Conservation (phyloP, 345 rosid species). For the Populus davidiana region DNA sequence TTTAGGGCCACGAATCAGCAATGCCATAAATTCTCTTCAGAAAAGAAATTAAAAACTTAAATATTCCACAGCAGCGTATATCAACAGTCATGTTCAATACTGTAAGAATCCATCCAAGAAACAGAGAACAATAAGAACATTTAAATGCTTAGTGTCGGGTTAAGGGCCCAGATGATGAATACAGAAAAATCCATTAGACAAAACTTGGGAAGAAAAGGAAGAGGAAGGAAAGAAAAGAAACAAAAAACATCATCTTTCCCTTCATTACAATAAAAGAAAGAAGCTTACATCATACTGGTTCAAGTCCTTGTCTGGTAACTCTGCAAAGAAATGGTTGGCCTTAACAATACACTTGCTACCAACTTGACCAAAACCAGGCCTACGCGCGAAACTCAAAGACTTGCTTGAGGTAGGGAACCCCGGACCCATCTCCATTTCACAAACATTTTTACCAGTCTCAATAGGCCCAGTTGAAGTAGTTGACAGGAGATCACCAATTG, state of each 20-base stretch:
- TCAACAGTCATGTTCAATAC: neutral
- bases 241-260: constrained; percentile 3
- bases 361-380: constrained; percentile 86
- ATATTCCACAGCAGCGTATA: neutral
- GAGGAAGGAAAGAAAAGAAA: neutral
- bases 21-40: constrained; percentile 17
- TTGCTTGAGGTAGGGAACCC: constrained; percentile 61
- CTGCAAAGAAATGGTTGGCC: constrained; percentile 96
- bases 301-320: constrained; percentile 87
- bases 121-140: neutral
- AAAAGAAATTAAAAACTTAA: neutral
- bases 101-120: neutral
- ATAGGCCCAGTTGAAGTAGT: constrained; percentile 29
- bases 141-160: constrained; percentile 17
- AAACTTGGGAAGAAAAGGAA: neutral
- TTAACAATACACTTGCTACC: constrained; percentile 95
- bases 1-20: constrained; percentile 33
- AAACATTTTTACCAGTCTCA: constrained; percentile 23
- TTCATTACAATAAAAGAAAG: constrained; percentile 14
- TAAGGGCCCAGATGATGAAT: constrained; percentile 7
- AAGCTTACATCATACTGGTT: constrained; percentile 89
- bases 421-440: constrained; percentile 47
- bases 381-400: constrained; percentile 64
- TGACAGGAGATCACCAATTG: constrained; percentile 27
- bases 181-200: neutral